Evolutionary conservation across 2,329 filamentous ascomycete genomes (phyloP), one percentile per base, ranked within the genome.

Genomic region (Paecilomyces dactylethromorphus): DNA sequence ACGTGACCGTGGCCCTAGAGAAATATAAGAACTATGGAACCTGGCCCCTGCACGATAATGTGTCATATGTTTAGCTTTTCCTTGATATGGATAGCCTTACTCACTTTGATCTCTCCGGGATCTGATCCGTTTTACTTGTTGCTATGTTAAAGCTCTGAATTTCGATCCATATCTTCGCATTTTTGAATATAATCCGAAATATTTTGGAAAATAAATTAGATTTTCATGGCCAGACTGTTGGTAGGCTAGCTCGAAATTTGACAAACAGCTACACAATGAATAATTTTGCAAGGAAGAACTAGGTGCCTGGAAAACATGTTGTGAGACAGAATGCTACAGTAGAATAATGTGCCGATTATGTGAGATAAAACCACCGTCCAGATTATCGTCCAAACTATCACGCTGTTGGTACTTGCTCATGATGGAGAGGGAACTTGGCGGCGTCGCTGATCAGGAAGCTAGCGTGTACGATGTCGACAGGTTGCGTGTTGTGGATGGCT

Each of bases 401-500:
- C 53, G 67, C 63, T 1, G 55, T 68, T 7, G 63, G 68, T 1
- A 73, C 72, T 0, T 72, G 69, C 35, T 68, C 53, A 77, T 77
- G 74, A 69, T 67, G 62, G 7, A 61, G 2, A 61, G 54, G 18
- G 69, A 71, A 24, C 33, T 69, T 24, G 71, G 68, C n/a, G 72
- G 71, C 33, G 71, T 73, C 15, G 68, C 76, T 1, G 69, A 72
- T 56, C 45, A 62, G 18, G 63, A 62, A 18, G 66, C 66, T 24
- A 67, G 58, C 56, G 69, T 71, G 5, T 72, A 73, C 56, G 72
- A 66, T 13, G 65, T 69, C 1, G 35, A 68, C n/a, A 64, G 66
- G 3, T 67, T 75, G 11, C 67, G 73, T 10, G 72, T 76, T 1
- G 65, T 74, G 26, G 74, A 76, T 58, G 71, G 72, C 7, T 74